These are phyloP conservation scores for Chlorella sp. DNA, from an alignment of 139 green algal genomes.

Conservation along the genomic window DNA sequence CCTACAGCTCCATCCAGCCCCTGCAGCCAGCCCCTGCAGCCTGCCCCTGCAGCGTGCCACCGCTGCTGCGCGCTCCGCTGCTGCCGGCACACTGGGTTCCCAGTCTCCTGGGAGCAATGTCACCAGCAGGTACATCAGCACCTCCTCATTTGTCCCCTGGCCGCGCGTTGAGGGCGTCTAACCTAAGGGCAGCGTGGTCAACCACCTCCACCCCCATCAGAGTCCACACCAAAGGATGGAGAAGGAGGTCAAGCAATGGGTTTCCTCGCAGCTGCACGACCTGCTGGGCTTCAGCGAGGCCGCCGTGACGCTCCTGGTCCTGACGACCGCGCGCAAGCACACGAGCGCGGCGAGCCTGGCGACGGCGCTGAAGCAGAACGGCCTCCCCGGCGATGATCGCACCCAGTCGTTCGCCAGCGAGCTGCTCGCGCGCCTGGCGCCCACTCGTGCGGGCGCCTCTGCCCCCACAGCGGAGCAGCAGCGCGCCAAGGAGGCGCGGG, in stretches of 20 bases:
- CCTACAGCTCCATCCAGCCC: too few relatives aligned
- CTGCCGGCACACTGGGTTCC: too few relatives aligned
- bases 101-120: too few relatives aligned
- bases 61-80: too few relatives aligned
- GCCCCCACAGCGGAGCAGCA: conserved; percentile 6
- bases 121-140: too few relatives aligned
- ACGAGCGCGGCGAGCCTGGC: conserved; percentile 15
- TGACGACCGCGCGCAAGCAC: conserved; percentile 40
- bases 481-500: conserved; percentile 18
- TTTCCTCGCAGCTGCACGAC: conserved; percentile 63
- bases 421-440: conserved; percentile 41
- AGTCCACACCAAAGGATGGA: conserved; percentile 8
- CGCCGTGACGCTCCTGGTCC: conserved; percentile 37
- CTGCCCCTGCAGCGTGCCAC: too few relatives aligned
- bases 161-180: background rate
- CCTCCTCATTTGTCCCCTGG: background rate
- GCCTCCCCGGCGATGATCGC: conserved; percentile 34
- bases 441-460: background rate
- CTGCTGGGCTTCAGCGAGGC: conserved; percentile 55
- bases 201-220: background rate
- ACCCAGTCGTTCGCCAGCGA: conserved; percentile 53
- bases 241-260: conserved; percentile 52
- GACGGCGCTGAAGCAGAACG: conserved; percentile 30
- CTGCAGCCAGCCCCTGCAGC: too few relatives aligned
- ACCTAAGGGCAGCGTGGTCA: background rate